Percentiles rank a stretch among this genome's conserved stretches.
Evolutionary conservation across 768 basidiomycete genomes (phyloP).

Genomic region (Suillus spraguei): DNA sequence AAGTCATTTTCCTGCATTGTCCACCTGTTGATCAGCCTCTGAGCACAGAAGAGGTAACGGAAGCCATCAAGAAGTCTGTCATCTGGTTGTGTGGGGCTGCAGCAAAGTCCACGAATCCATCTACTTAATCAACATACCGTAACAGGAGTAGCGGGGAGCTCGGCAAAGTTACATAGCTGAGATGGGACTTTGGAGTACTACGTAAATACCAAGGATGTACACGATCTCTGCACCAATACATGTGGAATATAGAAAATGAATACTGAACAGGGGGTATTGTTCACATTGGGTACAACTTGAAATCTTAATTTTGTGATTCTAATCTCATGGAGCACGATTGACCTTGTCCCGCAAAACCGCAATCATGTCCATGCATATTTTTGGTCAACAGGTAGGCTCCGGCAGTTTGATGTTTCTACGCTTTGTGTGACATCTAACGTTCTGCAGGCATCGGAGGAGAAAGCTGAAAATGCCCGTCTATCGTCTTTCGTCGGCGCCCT

Average conservation of each 20-base stretch:
- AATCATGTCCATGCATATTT: constrained; percentile 72
- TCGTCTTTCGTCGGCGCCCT: constrained; percentile 98
- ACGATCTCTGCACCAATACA: background rate
- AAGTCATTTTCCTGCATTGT: constrained; percentile 72
- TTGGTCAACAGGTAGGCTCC: constrained; percentile 56
- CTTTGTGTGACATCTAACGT: constrained; percentile 5
- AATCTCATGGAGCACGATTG: background rate
- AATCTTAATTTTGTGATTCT: background rate
- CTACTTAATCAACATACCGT: background rate
- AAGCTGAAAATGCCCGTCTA: constrained; percentile 96
- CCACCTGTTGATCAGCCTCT: constrained; percentile 68
- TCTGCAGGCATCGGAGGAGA: constrained; percentile 85
- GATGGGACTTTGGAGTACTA: constrained; percentile 16
- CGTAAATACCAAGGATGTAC: constrained; percentile 11
- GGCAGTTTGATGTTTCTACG: background rate
- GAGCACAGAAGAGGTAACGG: constrained; percentile 66
- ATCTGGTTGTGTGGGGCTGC: constrained; percentile 51
- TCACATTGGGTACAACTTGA: background rate
- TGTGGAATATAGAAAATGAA: background rate
- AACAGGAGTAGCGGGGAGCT: background rate
- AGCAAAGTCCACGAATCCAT: constrained; percentile 8
- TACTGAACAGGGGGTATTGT: background rate
- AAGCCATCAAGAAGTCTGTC: constrained; percentile 63
- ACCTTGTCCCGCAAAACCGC: background rate
- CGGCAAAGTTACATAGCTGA: constrained; percentile 4